Conservation (phyloP, 225 moss, liverwort and hornwort species). For the Sphagnum contortum region DNA sequence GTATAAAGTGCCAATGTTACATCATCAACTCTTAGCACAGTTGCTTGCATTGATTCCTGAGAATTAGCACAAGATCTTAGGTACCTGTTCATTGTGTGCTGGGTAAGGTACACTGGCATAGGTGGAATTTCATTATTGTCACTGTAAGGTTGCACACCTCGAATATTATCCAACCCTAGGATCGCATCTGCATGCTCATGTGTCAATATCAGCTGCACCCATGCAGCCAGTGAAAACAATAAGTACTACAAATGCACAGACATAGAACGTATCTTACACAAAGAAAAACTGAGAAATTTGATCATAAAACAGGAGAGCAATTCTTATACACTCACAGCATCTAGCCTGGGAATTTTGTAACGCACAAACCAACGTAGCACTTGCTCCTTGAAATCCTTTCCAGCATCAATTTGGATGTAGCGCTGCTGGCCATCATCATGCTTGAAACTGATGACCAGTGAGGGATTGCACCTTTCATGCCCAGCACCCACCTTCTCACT, state of each 20-base stretch:
- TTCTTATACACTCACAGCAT: conserved; percentile 84
- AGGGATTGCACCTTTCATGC: conserved; percentile 85
- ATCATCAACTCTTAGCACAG: too few relatives aligned
- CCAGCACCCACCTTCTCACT: conserved; percentile 19
- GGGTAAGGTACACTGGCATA: conserved; percentile 70
- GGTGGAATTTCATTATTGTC: conserved; percentile 52
- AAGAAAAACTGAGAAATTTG: not conserved
- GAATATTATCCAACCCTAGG: conserved; percentile 84
- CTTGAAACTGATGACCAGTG: conserved; percentile 81
- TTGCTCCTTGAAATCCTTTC: conserved; percentile 99
- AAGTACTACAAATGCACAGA: not conserved
- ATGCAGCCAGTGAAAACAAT: conserved; percentile 1
- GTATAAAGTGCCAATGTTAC: too few relatives aligned
- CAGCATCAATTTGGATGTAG: conserved; percentile 95
- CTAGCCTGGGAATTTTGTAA: conserved; percentile 85
- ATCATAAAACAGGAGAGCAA: conserved; percentile 29
- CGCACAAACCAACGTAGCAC: conserved; percentile 86
- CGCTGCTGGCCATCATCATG: conserved; percentile 67
- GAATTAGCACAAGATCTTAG: not conserved
- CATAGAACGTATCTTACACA: too few relatives aligned
- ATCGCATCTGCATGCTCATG: conserved; percentile 99
- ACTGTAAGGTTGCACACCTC: conserved; percentile 82
- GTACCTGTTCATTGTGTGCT: conserved; percentile 80
- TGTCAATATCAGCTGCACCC: conserved; percentile 86
- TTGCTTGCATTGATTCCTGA: too few relatives aligned